Evolutionary conservation across 805 yeast genomes (phyloP), one percentile per base, ranked within the genome.

Genomic region (Yarrowia alimentaria): DNA sequence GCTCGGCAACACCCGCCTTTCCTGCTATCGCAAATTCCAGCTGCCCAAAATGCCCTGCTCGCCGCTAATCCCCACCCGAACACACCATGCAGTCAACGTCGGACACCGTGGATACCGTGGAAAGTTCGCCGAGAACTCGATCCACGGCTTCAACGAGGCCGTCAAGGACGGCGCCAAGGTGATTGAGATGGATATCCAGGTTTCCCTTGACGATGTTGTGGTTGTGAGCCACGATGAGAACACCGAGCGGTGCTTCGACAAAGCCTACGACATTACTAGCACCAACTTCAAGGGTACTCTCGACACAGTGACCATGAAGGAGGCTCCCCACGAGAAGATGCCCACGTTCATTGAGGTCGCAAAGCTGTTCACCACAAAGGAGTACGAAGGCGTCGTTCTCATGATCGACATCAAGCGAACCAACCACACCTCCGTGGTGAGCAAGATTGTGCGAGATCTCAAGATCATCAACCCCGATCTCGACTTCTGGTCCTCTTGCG

Each of bases 161-260:
- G 61, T 70, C n/a, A 72, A 68, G 13, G 73, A 69, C 11, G 75
- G 74, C 6, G 71, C 70, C 8, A 70, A 65, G 38, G 68, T 72
- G 18, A 68, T 79, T 16, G 83, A 78, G 60, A 74, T 80, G 8
- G 85, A 79, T 58, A 63, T 79, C 22, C 83, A 78, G 58, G 68
- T 78, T 54, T 67, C 80, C 1, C 57, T 60, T 3, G 85, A 79
- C 58, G 77, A 77, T n/a, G 72, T 78, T 2, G 78, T 79, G 14
- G 66, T 79, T 42, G 74, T 75, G 55, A n/a, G n/a, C n/a, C 85
- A 79, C 57, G 84, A 79, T 53, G 64, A 72, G 4, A 64, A 61
- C 40, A 71, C 82, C 0, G 74, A 72, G 5, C 69, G 84, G 49
- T 68, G 72, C 28, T 79, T 76, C 66, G 67, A 73, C 48, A 59